Percentiles rank a stretch among this genome's conserved stretches.
These are phyloP conservation scores for Chaetomium fimeti DNA, from an alignment of 495 filamentous ascomycete species.

Conservation along the genomic window DNA sequence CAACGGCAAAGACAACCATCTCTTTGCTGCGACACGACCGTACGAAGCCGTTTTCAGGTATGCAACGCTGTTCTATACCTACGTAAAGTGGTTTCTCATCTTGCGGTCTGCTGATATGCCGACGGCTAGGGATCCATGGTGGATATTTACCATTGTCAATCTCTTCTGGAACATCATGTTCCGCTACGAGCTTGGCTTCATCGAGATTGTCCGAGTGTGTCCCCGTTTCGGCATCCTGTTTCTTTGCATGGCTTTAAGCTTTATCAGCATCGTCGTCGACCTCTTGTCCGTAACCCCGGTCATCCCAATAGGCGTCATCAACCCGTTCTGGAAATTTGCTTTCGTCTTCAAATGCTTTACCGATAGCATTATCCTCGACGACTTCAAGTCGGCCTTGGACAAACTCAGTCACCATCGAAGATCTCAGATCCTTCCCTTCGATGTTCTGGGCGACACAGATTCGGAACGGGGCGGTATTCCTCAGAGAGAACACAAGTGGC, in stretches of 20 bases:
- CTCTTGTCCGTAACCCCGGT: slow-evolving; percentile 10
- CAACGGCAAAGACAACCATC: slow-evolving; percentile 4
- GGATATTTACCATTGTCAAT: slow-evolving; percentile 14
- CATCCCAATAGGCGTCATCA: slow-evolving; percentile 13
- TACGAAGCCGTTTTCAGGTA: slow-evolving; percentile 14
- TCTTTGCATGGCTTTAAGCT: slow-evolving; percentile 9
- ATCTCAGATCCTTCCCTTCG: slow-evolving; percentile 11
- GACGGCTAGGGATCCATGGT: slow-evolving; percentile 6
- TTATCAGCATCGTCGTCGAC: slow-evolving; percentile 13
- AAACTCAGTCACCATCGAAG: slow-evolving; percentile 9
- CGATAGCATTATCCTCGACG: slow-evolving; percentile 14
- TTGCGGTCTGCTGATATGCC: not conserved
- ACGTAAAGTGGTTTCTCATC: not conserved
- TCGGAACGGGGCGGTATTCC: not conserved
- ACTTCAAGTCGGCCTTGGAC: slow-evolving; percentile 11
- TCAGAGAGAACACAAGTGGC: not conserved
- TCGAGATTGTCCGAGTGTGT: slow-evolving; percentile 10
- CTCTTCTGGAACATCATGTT: slow-evolving; percentile 15
- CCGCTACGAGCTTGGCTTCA: slow-evolving; percentile 13
- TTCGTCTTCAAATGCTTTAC: slow-evolving; percentile 15
- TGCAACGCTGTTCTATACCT: not conserved
- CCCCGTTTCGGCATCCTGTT: slow-evolving; percentile 12
- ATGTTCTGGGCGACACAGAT: not conserved
- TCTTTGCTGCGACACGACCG: not conserved
- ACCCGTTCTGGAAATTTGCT: slow-evolving; percentile 15